A percentile compares a stretch with the other conserved stretches of the same genome.
These are phyloP conservation scores for Biancaea sappan DNA, from an alignment of 306 rosid species.

Conservation along the genomic window DNA sequence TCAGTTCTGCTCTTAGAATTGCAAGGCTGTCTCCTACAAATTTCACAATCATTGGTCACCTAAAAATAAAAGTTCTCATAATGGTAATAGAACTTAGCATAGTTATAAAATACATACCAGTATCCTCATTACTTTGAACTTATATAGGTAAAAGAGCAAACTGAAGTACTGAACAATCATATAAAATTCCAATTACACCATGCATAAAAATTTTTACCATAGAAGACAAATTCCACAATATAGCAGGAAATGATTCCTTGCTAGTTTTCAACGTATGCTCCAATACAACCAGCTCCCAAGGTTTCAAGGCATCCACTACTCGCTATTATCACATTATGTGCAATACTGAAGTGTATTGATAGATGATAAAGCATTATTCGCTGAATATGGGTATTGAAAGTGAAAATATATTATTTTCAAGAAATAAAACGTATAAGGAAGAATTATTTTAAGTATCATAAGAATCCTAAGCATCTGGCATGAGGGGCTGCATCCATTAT, in stretches of 20 bases:
- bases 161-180: background rate
- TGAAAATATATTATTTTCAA: background rate
- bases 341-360: background rate
- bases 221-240: background rate
- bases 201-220: background rate
- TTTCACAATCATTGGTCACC: constrained; percentile 36
- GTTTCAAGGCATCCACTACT: background rate
- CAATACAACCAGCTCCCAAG: background rate
- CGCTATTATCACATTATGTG: background rate
- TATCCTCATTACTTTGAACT: constrained; percentile 1
- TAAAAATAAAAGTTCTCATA: constrained; percentile 11
- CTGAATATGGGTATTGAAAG: background rate
- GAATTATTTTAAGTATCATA: background rate
- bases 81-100: constrained; percentile 16
- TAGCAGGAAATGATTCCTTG: background rate
- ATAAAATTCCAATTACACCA: constrained; percentile 5
- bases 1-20: constrained; percentile 86
- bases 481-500: no score
- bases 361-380: background rate
- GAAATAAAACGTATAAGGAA: background rate
- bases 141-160: constrained; percentile 1
- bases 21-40: constrained; percentile 91
- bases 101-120: constrained; percentile 7
- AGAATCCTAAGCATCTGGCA: no score
- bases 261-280: background rate